A percentile compares a stretch with the other conserved stretches of the same genome.
phyloP scores from a whole-genome alignment of 73 alveolate species.

The Paramecium octaurelia region DNA sequence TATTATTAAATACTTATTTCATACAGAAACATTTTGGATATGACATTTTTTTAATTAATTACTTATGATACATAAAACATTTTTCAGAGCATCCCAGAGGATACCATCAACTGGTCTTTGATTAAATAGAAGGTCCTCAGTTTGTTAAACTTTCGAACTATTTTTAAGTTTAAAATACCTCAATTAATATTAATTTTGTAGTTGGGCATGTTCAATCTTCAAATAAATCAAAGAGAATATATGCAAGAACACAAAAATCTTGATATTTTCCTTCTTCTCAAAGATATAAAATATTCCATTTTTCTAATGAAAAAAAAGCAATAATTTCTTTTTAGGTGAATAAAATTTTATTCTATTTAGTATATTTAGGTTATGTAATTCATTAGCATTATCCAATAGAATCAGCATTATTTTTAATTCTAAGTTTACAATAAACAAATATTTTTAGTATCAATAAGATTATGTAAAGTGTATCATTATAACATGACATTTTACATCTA shows the following conservation, averaged over 20 bases:
- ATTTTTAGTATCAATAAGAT: background rate
- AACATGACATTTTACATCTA: background rate
- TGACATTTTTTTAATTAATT: no score
- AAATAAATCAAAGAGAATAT: background rate
- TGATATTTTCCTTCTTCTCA: background rate
- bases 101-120: background rate
- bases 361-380: no score
- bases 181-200: no score
- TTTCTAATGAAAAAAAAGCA: background rate
- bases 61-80: background rate
- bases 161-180: background rate
- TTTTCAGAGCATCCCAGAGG: no score
- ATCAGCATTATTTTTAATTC: background rate
- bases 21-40: no score
- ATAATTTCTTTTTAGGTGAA: no score
- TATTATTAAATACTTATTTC: no score
- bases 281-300: background rate
- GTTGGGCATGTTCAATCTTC: background rate
- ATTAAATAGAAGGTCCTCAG: background rate
- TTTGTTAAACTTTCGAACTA: background rate
- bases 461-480: background rate
- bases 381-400: background rate
- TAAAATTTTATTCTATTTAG: background rate
- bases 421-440: background rate
- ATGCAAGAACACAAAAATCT: background rate